A percentile compares a stretch with the other conserved stretches of the same genome.
phyloP scores from a whole-genome alignment of 176 grass and related monocot species.

The Thinopyrum elongatum region DNA sequence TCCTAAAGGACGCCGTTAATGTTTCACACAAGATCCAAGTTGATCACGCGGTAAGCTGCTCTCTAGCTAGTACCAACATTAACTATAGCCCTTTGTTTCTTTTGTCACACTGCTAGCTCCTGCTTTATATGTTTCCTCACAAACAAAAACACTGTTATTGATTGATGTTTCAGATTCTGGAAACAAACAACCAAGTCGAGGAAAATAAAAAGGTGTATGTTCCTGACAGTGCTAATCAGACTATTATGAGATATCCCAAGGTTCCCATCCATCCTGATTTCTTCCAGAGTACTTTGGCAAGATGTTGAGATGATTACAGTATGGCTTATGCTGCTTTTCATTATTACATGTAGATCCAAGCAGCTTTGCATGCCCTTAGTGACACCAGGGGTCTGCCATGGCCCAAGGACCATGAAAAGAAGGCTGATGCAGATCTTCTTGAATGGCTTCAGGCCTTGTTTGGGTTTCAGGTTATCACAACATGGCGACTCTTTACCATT shows the following conservation, averaged over 20 bases:
- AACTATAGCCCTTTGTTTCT: neutral
- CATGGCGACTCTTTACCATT: neutral
- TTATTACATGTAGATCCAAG: slow-evolving; percentile 52
- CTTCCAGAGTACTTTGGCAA: neutral
- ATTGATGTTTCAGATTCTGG: neutral
- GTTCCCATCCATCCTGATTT: slow-evolving; percentile 26
- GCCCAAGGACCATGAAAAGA: slow-evolving; percentile 71
- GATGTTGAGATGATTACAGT: neutral
- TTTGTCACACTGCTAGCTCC: neutral
- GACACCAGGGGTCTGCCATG: slow-evolving; percentile 90
- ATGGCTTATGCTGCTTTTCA: neutral
- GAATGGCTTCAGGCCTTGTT: slow-evolving; percentile 98
- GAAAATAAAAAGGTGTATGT: slow-evolving; percentile 89
- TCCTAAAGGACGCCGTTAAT: slow-evolving; percentile 72
- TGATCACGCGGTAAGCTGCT: slow-evolving; percentile 50
- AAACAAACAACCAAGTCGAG: slow-evolving; percentile 58
- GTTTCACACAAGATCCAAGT: slow-evolving; percentile 70
- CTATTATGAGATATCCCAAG: neutral
- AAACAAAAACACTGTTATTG: neutral
- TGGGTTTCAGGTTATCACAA: slow-evolving; percentile 79
- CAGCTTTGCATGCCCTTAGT: slow-evolving; percentile 61
- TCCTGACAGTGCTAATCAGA: neutral
- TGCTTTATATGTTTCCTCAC: neutral
- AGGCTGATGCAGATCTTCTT: slow-evolving; percentile 68
- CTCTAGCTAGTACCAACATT: neutral